These are phyloP conservation scores for Candida anglica DNA, from an alignment of 805 yeast species.

Conservation along the genomic window DNA sequence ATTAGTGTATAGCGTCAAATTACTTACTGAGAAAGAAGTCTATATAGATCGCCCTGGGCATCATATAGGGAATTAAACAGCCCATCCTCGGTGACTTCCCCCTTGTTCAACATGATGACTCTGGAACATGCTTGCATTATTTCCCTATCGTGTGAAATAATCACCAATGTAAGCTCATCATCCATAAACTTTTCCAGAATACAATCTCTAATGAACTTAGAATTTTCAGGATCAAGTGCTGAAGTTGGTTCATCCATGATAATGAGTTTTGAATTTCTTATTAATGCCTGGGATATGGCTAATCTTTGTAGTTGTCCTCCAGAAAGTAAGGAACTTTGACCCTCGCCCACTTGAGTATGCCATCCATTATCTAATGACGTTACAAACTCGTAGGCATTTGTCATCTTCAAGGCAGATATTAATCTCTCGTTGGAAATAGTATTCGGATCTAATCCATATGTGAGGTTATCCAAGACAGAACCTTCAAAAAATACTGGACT, in stretches of 20 bases:
- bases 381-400: slow-evolving; percentile 54
- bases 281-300: slow-evolving; percentile 76
- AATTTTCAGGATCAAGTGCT: slow-evolving; percentile 68
- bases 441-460: slow-evolving; percentile 47
- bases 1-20: too few species aligned
- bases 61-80: slow-evolving; percentile 19
- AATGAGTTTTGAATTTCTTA: slow-evolving; percentile 61
- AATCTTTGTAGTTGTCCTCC: slow-evolving; percentile 91
- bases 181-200: slow-evolving; percentile 34
- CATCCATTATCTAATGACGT: slow-evolving; percentile 52
- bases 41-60: background rate
- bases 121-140: slow-evolving; percentile 59
- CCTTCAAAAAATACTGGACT: slow-evolving; percentile 70
- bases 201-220: slow-evolving; percentile 46
- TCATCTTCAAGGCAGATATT: slow-evolving; percentile 35
- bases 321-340: slow-evolving; percentile 48
- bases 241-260: slow-evolving; percentile 90
- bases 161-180: slow-evolving; percentile 38
- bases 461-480: slow-evolving; percentile 63
- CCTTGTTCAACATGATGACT: slow-evolving; percentile 46
- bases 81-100: slow-evolving; percentile 47
- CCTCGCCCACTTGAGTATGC: slow-evolving; percentile 54
- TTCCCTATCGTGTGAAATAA: slow-evolving; percentile 72
- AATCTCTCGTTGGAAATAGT: slow-evolving; percentile 26
- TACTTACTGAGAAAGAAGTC: too few species aligned